phyloP scores from a whole-genome alignment of 1,284 basidiomycete genomes.

The Gomphus bonarii region DNA sequence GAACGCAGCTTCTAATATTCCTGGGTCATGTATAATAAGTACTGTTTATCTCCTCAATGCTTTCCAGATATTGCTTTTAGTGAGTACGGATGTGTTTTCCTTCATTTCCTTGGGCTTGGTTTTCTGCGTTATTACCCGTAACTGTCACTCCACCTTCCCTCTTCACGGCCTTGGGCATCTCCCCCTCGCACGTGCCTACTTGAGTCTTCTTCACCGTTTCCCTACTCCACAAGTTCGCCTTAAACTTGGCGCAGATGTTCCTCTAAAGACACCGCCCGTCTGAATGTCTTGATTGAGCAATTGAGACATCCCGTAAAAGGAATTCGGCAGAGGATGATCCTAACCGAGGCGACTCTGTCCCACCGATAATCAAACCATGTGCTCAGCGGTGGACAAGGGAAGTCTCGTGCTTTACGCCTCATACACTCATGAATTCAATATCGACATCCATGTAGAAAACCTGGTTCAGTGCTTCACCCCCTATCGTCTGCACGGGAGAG shows the following conservation, averaged over 20 bases:
- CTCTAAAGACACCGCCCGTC: too few relatives aligned
- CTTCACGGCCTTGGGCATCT: background rate
- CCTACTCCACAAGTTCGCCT: conserved; percentile 19
- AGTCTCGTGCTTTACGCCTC: too few relatives aligned
- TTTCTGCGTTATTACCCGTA: background rate
- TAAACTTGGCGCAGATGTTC: conserved; percentile 32
- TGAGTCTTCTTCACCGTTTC: background rate
- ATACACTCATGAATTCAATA: too few relatives aligned
- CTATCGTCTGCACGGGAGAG: too few relatives aligned
- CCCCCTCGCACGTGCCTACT: background rate
- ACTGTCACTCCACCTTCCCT: background rate
- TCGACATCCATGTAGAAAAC: too few relatives aligned
- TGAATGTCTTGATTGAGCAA: conserved; percentile 19
- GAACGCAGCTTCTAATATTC: conserved; percentile 12
- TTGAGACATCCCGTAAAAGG: conserved; percentile 22
- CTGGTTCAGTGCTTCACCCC: too few relatives aligned
- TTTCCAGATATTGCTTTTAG: too few relatives aligned
- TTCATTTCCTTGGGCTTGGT: background rate
- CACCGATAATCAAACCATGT: too few relatives aligned
- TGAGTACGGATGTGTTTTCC: background rate
- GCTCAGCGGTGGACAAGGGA: too few relatives aligned
- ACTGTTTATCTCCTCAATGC: background rate
- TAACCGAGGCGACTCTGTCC: background rate
- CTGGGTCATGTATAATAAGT: background rate
- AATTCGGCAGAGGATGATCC: conserved; percentile 20